These are phyloP conservation scores for Cladosporium sp. DNA, from an alignment of 2,329 filamentous ascomycete genomes.

Conservation along the genomic window DNA sequence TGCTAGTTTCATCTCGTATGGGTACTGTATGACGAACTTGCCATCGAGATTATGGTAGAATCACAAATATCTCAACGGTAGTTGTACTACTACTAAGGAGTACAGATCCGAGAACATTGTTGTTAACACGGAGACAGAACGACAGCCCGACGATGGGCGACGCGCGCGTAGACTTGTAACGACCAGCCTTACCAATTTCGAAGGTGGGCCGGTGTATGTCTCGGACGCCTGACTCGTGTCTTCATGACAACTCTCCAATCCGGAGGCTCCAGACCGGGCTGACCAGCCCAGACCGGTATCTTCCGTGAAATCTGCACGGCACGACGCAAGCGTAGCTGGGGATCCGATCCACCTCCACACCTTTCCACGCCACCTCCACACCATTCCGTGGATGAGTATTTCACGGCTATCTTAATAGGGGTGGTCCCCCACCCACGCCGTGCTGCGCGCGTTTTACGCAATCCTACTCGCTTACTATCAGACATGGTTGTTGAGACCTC, in stretches of 20 bases:
- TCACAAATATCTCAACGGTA: no score
- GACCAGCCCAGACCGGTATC: neutral
- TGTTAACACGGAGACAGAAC: no score
- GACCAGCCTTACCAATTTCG: no score
- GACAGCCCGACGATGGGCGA: no score
- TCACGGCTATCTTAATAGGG: neutral
- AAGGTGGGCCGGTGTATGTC: no score
- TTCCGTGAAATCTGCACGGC: neutral
- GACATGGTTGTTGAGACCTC: neutral
- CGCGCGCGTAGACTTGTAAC: neutral
- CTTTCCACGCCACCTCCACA: neutral
- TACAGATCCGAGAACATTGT: no score
- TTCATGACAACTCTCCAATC: neutral
- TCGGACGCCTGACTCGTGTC: neutral
- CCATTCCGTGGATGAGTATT: neutral
- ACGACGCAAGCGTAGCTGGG: neutral
- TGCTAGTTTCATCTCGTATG: no score
- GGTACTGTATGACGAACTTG: no score
- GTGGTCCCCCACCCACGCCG: neutral
- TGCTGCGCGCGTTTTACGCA: neutral
- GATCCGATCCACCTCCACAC: neutral
- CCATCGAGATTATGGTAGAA: no score
- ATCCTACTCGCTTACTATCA: neutral
- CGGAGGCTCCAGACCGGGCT: constrained; percentile 1
- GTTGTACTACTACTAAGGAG: no score